Evolutionary conservation across 2,329 filamentous ascomycete genomes (phyloP).

Genomic region (Paecilomyces dactylethromorphus): DNA sequence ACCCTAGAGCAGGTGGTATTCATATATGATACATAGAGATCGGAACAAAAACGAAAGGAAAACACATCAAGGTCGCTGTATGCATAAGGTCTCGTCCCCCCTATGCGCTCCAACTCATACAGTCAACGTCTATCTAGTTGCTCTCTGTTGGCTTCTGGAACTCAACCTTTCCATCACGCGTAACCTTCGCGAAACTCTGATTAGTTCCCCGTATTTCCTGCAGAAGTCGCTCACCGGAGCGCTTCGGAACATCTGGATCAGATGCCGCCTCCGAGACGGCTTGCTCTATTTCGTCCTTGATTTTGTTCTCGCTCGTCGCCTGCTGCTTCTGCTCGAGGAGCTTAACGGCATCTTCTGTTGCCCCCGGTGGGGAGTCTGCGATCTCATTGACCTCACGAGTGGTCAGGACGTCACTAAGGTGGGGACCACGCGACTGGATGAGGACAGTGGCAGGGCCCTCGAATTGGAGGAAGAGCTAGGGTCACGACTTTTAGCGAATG

Average conservation of each 20-base stretch:
- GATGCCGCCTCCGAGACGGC: constrained; percentile 15
- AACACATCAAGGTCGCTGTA: neutral
- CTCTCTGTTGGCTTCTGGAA: constrained; percentile 42
- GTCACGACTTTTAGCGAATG: neutral
- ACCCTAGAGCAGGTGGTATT: neutral
- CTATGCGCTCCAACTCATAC: neutral
- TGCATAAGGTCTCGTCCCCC: neutral
- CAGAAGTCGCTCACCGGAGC: constrained; percentile 18
- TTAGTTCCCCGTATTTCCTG: constrained; percentile 20
- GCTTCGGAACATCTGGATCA: constrained; percentile 11
- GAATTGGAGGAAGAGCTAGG: constrained; percentile 76
- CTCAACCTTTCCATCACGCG: constrained; percentile 58
- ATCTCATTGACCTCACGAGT: constrained; percentile 81
- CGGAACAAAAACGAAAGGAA: neutral
- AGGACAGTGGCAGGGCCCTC: constrained; percentile 79
- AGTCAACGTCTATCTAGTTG: constrained; percentile 9
- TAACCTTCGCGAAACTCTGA: constrained; percentile 47
- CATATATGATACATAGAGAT: neutral
- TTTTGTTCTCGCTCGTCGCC: constrained; percentile 9
- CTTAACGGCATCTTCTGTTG: constrained; percentile 54
- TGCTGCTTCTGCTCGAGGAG: constrained; percentile 8
- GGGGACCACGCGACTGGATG: constrained; percentile 77
- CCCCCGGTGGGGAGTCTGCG: constrained; percentile 71
- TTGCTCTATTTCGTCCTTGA: constrained; percentile 14
- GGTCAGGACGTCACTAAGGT: constrained; percentile 71